Conservation (phyloP, 805 yeast genomes). For the Yarrowia hollandica region DNA sequence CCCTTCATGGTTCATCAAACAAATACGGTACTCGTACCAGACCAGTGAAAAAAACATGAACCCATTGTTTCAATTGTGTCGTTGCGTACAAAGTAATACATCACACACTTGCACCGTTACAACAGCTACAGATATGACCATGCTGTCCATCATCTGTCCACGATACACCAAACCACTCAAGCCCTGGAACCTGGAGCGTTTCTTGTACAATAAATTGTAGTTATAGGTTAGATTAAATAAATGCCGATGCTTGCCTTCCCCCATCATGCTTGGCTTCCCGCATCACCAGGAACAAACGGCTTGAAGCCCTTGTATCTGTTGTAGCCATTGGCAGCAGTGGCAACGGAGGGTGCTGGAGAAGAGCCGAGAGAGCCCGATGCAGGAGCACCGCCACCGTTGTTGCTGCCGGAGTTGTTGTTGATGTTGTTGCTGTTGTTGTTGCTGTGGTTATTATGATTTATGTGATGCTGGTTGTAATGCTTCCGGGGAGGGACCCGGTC, state of each 20-base stretch:
- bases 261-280: constrained; percentile 22
- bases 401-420: constrained; percentile 1
- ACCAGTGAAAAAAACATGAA: no score
- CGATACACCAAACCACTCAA: no score
- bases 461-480: constrained; percentile 2
- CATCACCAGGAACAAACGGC: constrained; percentile 27
- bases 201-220: no score
- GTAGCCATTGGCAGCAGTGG: constrained; percentile 14
- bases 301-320: constrained; percentile 27
- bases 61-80: no score
- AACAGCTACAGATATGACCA: no score
- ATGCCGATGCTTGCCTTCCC: constrained; percentile 19
- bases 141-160: no score
- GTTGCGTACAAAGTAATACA: no score
- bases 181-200: no score
- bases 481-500: constrained; percentile 43
- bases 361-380: constrained; percentile 13
- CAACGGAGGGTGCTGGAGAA: constrained; percentile 13
- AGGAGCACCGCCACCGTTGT: constrained; percentile 12
- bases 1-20: no score
- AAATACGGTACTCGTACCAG: no score
- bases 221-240: constrained; percentile 1
- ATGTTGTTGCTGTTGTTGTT: background rate
- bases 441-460: constrained; percentile 6
- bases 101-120: no score